These are phyloP conservation scores for Picea engelmannii DNA, from an alignment of 83 land plant genomes.

Conservation along the genomic window DNA sequence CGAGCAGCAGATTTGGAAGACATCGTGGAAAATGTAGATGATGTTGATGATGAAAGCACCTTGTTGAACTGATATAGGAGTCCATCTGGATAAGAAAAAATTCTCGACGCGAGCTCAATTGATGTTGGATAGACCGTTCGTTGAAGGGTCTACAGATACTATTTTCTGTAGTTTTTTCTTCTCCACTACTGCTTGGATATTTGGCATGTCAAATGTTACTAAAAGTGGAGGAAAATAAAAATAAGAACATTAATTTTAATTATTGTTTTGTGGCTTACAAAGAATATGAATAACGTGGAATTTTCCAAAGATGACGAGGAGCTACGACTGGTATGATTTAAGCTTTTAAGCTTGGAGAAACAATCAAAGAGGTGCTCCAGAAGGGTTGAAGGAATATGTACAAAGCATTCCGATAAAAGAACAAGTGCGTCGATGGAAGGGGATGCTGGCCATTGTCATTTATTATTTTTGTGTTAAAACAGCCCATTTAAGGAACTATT, in stretches of 20 bases:
- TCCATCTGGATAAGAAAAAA: not conserved
- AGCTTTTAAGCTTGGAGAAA: no score
- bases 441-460: no score
- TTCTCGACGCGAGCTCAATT: not conserved
- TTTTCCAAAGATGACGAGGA: no score
- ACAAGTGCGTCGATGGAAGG: no score
- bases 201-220: not conserved
- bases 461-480: no score
- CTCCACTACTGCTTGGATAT: not conserved
- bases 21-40: conserved; percentile 14
- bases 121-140: not conserved
- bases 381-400: no score
- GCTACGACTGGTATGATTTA: no score
- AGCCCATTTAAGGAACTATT: no score
- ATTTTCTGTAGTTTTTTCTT: not conserved
- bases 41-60: not conserved
- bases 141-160: not conserved
- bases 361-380: no score
- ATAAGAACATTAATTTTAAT: not conserved
- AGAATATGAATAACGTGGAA: not conserved
- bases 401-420: no score
- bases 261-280: not conserved
- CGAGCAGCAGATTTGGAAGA: conserved; percentile 4
- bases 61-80: conserved; percentile 7
- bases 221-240: not conserved